Base-by-base conservation (phyloP, 2,329 filamentous ascomycete species). In the Neonectria punicea region DNA sequence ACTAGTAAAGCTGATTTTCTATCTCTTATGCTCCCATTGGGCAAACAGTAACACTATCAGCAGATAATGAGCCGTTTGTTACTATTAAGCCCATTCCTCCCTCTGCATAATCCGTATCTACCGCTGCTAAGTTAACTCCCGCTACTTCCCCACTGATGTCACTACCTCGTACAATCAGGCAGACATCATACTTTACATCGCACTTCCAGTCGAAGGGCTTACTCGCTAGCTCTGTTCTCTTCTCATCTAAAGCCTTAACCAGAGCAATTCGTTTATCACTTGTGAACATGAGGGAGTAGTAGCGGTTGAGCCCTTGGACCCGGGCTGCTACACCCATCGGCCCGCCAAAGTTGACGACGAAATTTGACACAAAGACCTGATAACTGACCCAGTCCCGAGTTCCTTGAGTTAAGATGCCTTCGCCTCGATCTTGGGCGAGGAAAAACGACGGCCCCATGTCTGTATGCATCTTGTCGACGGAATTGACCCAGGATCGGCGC, bases 261-360 rank as follows among this genome's bases (percentile, higher is more conserved):
- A 58, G 25, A n/a, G 32, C 4, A 41, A 39, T 18, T 8, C 20
- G 30, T 10, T 30, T 58, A 44, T 51, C 55, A 5, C 30, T 50
- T n/a, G 55, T 58, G 11, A 58, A 41, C 43, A 58, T 41, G 30
- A 58, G 44, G 5, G 56, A 32, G 18, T 58, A 58, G 32, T 58
- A 58, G 13, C 56, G 20, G 16, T 58, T 58, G 20, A 58, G 56
- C 32, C 56, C 56, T 36, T 58, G 56, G 9, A 58, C 44, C 20
- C 56, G 32, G 5, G 44, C 44, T 14, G 56, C 56, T 46, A 58
- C 44, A 28, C 56, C 56, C 56, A 58, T 50, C 3, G 56, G 44
- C 34, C 44, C 44, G 9, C 56, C 56, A 58, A 58, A 32, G 34
- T 58, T 58, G 56, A 58, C 20, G 4, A 30, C 14, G 6, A 58